phyloP scores from a whole-genome alignment of 805 yeast species.

The Dipodascus geniculatus region DNA sequence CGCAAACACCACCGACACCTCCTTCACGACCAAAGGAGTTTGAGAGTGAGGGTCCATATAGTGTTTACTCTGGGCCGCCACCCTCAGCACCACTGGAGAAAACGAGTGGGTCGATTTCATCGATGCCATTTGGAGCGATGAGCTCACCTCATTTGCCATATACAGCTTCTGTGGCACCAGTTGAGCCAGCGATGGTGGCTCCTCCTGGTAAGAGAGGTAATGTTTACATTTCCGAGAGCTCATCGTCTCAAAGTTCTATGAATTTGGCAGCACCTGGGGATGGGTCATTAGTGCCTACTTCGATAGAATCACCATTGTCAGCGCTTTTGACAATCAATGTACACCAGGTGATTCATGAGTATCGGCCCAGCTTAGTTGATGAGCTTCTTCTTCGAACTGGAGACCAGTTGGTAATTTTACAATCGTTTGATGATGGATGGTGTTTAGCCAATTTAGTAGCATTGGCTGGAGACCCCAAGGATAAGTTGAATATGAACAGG shows the following conservation, averaged over 20 bases:
- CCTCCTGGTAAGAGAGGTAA: background rate
- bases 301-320: background rate
- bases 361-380: conserved; percentile 71
- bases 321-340: conserved; percentile 32
- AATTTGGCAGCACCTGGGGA: background rate
- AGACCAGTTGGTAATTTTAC: conserved; percentile 63
- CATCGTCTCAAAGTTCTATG: background rate
- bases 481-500: conserved; percentile 1
- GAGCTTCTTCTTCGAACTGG: conserved; percentile 58
- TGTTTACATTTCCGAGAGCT: background rate
- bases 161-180: background rate
- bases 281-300: background rate
- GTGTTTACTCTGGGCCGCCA: background rate
- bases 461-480: background rate
- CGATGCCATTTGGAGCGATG: conserved; percentile 1
- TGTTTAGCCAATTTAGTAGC: conserved; percentile 46
- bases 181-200: background rate
- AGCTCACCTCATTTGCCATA: background rate
- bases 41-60: background rate
- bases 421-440: conserved; percentile 89
- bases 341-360: conserved; percentile 61
- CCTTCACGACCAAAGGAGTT: background rate
- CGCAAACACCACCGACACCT: conserved; percentile 3
- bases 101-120: conserved; percentile 3
- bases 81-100: background rate